Conservation (phyloP, 2,329 filamentous ascomycete species). For the Colletotrichum destructivum region DNA sequence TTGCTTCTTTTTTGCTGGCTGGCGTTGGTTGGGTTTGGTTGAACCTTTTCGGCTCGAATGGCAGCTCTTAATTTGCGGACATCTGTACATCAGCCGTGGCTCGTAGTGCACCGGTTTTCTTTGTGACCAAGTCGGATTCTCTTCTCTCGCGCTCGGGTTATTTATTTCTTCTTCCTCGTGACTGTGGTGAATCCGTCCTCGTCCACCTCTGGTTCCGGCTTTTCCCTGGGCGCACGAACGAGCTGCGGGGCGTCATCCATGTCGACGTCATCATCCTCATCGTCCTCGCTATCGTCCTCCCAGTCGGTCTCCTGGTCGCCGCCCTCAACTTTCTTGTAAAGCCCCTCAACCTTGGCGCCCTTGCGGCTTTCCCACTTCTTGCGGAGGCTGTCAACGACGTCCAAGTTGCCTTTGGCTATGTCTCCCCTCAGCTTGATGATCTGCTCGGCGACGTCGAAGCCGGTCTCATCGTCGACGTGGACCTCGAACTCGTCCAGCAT, state of each 20-base stretch:
- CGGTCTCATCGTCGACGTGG: constrained; percentile 90
- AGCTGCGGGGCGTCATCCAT: constrained; percentile 80
- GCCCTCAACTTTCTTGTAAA: constrained; percentile 70
- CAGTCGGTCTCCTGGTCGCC: constrained; percentile 73
- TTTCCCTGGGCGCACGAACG: constrained; percentile 72
- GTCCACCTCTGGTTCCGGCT: constrained; percentile 79
- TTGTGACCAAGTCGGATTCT: constrained; percentile 28
- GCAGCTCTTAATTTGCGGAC: constrained; percentile 74
- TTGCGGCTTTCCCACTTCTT: constrained; percentile 74
- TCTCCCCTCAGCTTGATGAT: constrained; percentile 79
- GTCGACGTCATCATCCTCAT: constrained; percentile 71
- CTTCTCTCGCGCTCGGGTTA: constrained; percentile 34
- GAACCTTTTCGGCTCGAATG: constrained; percentile 38
- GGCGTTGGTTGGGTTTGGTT: constrained; percentile 43
- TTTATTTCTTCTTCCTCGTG: constrained; percentile 75
- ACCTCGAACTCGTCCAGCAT: constrained; percentile 98
- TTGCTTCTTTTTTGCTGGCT: constrained; percentile 34
- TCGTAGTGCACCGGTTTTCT: constrained; percentile 30
- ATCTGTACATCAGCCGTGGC: constrained; percentile 80
- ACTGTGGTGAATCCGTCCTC: constrained; percentile 88
- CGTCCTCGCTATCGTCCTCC: constrained; percentile 72
- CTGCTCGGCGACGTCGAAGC: constrained; percentile 78
- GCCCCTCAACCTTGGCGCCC: constrained; percentile 68
- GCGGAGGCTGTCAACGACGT: constrained; percentile 75
- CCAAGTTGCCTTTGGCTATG: constrained; percentile 76